A percentile compares a stretch with the other conserved stretches of the same genome.
Conservation (phyloP, 140 eudicot species). For the Bidens hawaiensis region DNA sequence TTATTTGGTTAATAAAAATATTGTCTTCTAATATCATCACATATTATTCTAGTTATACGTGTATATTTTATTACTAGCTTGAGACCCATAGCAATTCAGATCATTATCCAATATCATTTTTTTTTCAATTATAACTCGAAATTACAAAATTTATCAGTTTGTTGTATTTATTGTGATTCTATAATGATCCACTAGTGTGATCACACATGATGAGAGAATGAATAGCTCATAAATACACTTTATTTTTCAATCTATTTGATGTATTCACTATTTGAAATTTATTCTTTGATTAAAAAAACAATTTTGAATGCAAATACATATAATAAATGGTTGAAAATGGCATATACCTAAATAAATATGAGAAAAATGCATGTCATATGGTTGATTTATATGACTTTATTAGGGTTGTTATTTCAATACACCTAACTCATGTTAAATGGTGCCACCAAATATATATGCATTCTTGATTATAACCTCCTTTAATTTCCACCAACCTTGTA, state of each 20-base stretch:
- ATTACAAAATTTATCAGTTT: no score
- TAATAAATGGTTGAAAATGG: slow-evolving; percentile 27
- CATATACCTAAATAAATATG: slow-evolving; percentile 33
- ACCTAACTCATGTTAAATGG: slow-evolving; percentile 36
- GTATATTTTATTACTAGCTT: no score
- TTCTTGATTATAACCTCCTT: slow-evolving; percentile 10
- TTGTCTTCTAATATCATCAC: not conserved
- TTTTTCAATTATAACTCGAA: no score
- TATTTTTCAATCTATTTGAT: not conserved
- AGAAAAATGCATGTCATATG: slow-evolving; percentile 23
- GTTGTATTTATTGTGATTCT: no score
- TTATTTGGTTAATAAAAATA: not conserved
- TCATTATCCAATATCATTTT: no score
- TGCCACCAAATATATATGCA: slow-evolving; percentile 22
- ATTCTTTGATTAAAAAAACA: not conserved
- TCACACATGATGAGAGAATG: not conserved
- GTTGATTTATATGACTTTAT: slow-evolving; percentile 28
- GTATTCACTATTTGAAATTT: not conserved
- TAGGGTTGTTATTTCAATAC: slow-evolving; percentile 34
- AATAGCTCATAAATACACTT: not conserved
- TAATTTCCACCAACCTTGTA: slow-evolving; percentile 25
- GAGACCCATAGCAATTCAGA: no score
- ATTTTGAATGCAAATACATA: not conserved
- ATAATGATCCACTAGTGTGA: not conserved
- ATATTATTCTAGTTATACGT: no score